phyloP scores from a whole-genome alignment of 352 stramenopile species.

The Phytopythium sindhum region DNA sequence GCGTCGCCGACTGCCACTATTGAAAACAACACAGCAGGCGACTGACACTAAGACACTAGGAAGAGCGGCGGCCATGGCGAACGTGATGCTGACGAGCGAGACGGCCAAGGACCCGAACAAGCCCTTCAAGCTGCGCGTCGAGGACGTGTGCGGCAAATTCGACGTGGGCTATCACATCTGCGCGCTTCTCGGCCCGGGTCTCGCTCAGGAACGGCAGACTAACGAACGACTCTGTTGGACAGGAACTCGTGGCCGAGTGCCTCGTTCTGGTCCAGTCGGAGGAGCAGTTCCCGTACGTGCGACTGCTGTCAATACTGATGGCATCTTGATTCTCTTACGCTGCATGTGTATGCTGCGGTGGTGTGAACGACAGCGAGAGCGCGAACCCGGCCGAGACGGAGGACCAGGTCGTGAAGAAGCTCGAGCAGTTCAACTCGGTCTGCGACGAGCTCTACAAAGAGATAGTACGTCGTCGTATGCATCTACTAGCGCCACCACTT shows the following conservation, averaged over 20 bases:
- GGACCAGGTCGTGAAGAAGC: constrained; percentile 82
- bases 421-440: constrained; percentile 87
- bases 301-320: neutral
- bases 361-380: constrained; percentile 19
- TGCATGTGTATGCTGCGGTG: neutral
- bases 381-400: constrained; percentile 38
- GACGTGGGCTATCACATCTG: constrained; percentile 34
- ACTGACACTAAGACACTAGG: no score
- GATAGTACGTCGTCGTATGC: constrained; percentile 46
- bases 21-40: no score
- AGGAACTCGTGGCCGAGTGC: constrained; percentile 77
- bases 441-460: constrained; percentile 88
- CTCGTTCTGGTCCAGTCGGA: constrained; percentile 73
- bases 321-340: neutral
- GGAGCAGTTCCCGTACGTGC: constrained; percentile 60
- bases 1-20: neutral
- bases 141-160: constrained; percentile 84
- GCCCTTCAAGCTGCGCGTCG: constrained; percentile 79
- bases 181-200: neutral
- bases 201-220: neutral
- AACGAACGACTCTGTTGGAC: neutral
- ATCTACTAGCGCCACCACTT: neutral
- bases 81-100: constrained; percentile 87
- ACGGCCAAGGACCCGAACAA: constrained; percentile 88
- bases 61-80: no score